These are phyloP conservation scores for Henckelia pumila DNA, from an alignment of 257 asterid species.

Conservation along the genomic window DNA sequence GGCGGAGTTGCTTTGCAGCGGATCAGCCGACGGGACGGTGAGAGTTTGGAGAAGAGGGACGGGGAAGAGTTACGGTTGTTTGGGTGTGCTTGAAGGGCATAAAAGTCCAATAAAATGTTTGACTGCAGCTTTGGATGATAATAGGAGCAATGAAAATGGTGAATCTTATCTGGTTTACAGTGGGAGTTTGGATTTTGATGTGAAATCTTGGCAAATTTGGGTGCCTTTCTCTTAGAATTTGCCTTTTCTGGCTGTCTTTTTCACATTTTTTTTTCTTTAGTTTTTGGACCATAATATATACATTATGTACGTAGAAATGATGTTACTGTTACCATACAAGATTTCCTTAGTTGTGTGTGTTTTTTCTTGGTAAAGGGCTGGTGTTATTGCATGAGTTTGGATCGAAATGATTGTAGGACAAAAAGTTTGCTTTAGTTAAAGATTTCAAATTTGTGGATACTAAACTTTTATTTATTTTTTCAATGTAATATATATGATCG, in stretches of 20 bases:
- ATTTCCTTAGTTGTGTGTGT: background rate
- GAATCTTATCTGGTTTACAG: slow-evolving; percentile 49
- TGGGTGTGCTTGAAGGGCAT: slow-evolving; percentile 75
- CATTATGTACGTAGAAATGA: background rate
- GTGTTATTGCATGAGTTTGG: background rate
- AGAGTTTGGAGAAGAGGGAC: slow-evolving; percentile 64
- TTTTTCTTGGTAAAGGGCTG: background rate
- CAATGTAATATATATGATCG: too few species aligned
- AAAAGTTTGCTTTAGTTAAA: too few species aligned
- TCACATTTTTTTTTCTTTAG: too few species aligned
- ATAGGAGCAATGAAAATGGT: slow-evolving; percentile 14
- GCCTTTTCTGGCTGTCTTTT: background rate
- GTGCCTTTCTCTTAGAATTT: slow-evolving; percentile 28
- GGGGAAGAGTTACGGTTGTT: slow-evolving; percentile 53
- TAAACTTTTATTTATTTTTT: too few species aligned
- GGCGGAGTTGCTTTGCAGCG: slow-evolving; percentile 61
- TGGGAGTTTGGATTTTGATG: slow-evolving; percentile 73
- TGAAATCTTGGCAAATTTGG: slow-evolving; percentile 57
- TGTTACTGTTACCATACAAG: too few species aligned
- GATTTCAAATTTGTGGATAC: too few species aligned
- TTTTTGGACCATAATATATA: background rate
- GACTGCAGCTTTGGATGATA: slow-evolving; percentile 41
- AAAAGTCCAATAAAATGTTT: slow-evolving; percentile 73
- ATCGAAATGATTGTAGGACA: too few species aligned
- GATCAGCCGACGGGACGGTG: slow-evolving; percentile 73